phyloP scores from a whole-genome alignment of 2,329 filamentous ascomycete species.

The Tympanopsis confertula region DNA sequence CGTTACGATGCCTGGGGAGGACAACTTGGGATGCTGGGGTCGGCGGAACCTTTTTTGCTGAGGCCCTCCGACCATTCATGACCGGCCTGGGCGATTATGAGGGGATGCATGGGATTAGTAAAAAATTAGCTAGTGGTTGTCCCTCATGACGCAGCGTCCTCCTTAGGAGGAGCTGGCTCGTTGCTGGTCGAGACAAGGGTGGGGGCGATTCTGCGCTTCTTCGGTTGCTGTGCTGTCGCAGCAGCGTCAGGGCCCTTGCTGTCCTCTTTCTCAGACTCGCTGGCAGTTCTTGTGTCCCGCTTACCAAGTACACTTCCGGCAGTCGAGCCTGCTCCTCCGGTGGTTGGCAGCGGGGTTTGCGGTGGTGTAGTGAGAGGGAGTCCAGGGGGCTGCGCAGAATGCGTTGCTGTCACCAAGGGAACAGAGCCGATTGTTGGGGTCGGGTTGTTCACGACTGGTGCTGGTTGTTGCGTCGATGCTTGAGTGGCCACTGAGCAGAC shows the following conservation, averaged over 20 bases:
- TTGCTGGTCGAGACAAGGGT: neutral
- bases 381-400: neutral
- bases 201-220: neutral
- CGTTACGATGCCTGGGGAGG: no score
- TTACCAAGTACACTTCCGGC: neutral
- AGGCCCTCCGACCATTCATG: no score
- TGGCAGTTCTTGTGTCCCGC: neutral
- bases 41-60: no score
- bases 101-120: no score
- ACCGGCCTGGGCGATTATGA: no score
- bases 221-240: neutral
- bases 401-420: neutral
- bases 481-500: neutral
- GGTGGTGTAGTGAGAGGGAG: neutral
- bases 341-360: neutral
- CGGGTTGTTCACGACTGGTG: neutral
- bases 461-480: neutral
- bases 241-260: neutral
- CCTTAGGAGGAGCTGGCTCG: neutral
- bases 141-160: no score
- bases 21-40: no score
- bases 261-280: neutral
- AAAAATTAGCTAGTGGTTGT: no score
- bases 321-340: neutral
- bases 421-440: neutral